Percentiles rank a stretch among this genome's conserved stretches.
These are phyloP conservation scores for Piper betle DNA, from an alignment of 164 flowering plant genomes.

Conservation along the genomic window DNA sequence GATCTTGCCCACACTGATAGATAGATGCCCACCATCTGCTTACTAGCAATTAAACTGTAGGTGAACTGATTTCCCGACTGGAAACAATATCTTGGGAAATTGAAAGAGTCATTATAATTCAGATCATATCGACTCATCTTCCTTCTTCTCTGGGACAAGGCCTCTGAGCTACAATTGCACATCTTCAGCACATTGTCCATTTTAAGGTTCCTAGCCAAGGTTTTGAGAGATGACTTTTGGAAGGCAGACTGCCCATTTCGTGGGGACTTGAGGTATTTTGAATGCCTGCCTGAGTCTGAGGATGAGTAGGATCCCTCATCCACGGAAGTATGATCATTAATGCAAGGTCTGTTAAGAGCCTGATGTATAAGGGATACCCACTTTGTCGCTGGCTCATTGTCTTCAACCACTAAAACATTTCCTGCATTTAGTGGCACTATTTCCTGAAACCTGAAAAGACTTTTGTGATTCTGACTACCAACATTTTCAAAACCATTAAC, in stretches of 20 bases:
- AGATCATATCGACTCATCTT: neutral
- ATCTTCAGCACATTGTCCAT: slow-evolving; percentile 47
- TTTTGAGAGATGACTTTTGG: slow-evolving; percentile 73
- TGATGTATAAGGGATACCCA: slow-evolving; percentile 73
- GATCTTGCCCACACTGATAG: slow-evolving; percentile 68
- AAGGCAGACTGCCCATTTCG: slow-evolving; percentile 28
- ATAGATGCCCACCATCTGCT: slow-evolving; percentile 96
- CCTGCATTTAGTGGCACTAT: slow-evolving; percentile 93
- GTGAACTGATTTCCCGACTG: slow-evolving; percentile 15
- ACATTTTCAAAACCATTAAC: neutral
- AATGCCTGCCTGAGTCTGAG: slow-evolving; percentile 11
- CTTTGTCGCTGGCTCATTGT: slow-evolving; percentile 82
- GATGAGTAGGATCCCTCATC: slow-evolving; percentile 15
- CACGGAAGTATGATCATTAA: neutral
- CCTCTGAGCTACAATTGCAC: slow-evolving; percentile 56
- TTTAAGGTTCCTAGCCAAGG: slow-evolving; percentile 34
- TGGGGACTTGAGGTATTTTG: slow-evolving; percentile 15
- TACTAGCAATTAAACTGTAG: slow-evolving; percentile 57
- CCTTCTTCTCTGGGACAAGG: slow-evolving; percentile 17
- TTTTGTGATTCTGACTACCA: slow-evolving; percentile 4
- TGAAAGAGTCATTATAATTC: slow-evolving; percentile 13
- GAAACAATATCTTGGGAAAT: slow-evolving; percentile 11
- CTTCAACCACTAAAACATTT: slow-evolving; percentile 74
- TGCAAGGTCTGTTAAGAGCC: slow-evolving; percentile 53
- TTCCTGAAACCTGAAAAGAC: slow-evolving; percentile 83